Percentiles rank a stretch among this genome's conserved stretches.
phyloP scores from a whole-genome alignment of 1,139 yeast genomes.

The Saccharomyces hybrid region DNA sequence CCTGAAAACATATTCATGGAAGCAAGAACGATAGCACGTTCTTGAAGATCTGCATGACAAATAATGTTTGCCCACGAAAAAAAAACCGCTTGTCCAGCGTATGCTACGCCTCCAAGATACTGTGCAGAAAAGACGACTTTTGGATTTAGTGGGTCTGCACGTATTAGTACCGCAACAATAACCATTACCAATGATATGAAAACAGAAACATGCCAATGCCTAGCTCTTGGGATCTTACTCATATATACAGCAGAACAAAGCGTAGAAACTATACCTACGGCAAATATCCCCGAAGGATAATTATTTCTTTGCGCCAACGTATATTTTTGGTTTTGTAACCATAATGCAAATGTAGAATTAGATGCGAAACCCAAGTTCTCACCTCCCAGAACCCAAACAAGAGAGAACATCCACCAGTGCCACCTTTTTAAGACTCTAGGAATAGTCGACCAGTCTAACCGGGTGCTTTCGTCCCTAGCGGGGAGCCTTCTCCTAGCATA shows the following conservation, averaged over 20 bases:
- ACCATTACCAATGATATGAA: slow-evolving; percentile 38
- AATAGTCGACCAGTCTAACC: slow-evolving; percentile 39
- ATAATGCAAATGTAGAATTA: slow-evolving; percentile 47
- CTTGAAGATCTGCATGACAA: slow-evolving; percentile 47
- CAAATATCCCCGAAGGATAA: slow-evolving; percentile 52
- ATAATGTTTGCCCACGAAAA: slow-evolving; percentile 57
- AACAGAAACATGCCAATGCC: slow-evolving; percentile 46
- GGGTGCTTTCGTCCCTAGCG: slow-evolving; percentile 34
- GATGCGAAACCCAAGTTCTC: slow-evolving; percentile 50
- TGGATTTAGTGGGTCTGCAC: slow-evolving; percentile 34
- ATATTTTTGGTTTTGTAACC: slow-evolving; percentile 41
- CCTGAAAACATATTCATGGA: slow-evolving; percentile 60
- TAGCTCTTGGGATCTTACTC: slow-evolving; percentile 38
- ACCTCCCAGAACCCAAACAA: slow-evolving; percentile 55
- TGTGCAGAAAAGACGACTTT: slow-evolving; percentile 46
- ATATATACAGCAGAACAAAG: slow-evolving; percentile 42
- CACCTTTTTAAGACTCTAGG: slow-evolving; percentile 46
- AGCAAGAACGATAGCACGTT: slow-evolving; percentile 50
- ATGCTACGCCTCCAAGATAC: slow-evolving; percentile 47
- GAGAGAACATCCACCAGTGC: slow-evolving; percentile 53
- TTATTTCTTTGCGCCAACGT: slow-evolving; percentile 44
- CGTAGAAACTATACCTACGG: slow-evolving; percentile 46
- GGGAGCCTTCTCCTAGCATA: slow-evolving; percentile 38
- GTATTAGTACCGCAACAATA: slow-evolving; percentile 40
- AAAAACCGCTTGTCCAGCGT: slow-evolving; percentile 52